These are phyloP conservation scores for Hibiscus mutabilis DNA, from an alignment of 345 rosid genomes.

Conservation along the genomic window DNA sequence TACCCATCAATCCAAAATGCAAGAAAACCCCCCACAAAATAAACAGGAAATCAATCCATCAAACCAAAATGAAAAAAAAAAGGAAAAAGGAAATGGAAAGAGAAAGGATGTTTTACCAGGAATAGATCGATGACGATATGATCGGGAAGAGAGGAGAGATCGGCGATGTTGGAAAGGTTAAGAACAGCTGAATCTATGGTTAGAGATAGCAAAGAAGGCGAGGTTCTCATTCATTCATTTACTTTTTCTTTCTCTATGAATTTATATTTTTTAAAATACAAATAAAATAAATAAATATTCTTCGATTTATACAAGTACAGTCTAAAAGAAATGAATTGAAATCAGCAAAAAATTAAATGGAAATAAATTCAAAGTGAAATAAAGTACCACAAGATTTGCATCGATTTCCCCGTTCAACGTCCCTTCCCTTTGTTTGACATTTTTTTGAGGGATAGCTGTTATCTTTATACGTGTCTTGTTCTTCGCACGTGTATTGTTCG, in stretches of 20 bases:
- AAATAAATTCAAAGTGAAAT: neutral
- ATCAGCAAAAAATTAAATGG: neutral
- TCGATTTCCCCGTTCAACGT: too few relatives aligned
- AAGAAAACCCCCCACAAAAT: neutral
- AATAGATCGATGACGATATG: constrained; percentile 73
- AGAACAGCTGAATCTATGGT: constrained; percentile 63
- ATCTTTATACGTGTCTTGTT: too few relatives aligned
- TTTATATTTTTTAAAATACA: neutral
- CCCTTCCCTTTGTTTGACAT: too few relatives aligned
- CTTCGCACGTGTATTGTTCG: too few relatives aligned
- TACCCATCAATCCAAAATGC: neutral
- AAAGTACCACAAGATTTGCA: neutral
- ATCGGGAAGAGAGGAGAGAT: constrained; percentile 71
- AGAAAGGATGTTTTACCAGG: constrained; percentile 25
- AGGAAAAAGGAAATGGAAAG: neutral
- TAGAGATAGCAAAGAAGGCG: constrained; percentile 71
- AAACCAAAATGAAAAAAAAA: too few relatives aligned
- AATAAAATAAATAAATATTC: neutral
- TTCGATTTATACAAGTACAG: neutral
- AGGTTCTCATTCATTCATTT: constrained; percentile 24
- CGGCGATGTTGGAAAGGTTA: constrained; percentile 51
- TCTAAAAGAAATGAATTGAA: neutral
- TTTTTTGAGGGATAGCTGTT: too few relatives aligned
- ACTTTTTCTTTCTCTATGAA: neutral
- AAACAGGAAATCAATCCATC: neutral